phyloP scores from a whole-genome alignment of 1,139 yeast genomes.

The Magnusiomyces fungicola region DNA sequence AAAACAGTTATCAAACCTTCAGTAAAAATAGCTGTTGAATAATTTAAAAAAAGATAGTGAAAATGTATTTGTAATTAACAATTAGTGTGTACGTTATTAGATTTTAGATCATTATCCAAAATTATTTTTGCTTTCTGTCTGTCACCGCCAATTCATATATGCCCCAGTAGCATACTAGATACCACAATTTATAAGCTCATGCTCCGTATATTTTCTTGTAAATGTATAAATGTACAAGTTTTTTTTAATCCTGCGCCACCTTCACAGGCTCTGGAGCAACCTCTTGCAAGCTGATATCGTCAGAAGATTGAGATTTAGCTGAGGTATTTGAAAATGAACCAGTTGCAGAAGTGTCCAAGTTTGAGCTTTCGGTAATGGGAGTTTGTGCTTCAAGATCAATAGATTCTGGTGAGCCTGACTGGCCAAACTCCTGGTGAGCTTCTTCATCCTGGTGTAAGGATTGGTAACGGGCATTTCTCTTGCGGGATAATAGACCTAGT shows the following conservation, averaged over 20 bases:
- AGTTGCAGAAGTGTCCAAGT: background rate
- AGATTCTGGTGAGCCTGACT: slow-evolving; percentile 1
- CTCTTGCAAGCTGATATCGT: background rate
- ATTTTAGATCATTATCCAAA: too few relatives aligned
- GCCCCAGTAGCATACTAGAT: too few relatives aligned
- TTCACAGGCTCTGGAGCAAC: slow-evolving; percentile 12
- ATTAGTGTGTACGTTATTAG: too few relatives aligned
- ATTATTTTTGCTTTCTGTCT: too few relatives aligned
- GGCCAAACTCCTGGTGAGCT: slow-evolving; percentile 2
- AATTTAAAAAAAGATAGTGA: too few relatives aligned
- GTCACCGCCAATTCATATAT: too few relatives aligned
- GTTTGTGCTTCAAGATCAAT: slow-evolving; percentile 10
- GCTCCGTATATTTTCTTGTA: too few relatives aligned
- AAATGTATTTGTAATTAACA: too few relatives aligned
- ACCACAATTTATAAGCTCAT: too few relatives aligned
- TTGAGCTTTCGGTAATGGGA: background rate
- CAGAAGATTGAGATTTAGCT: background rate
- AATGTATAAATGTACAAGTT: too few relatives aligned
- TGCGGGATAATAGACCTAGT: slow-evolving; percentile 15
- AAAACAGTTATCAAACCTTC: too few relatives aligned
- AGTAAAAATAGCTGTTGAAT: too few relatives aligned
- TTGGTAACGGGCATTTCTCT: slow-evolving; percentile 15
- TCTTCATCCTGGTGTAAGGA: slow-evolving; percentile 13
- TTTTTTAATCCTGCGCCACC: background rate
- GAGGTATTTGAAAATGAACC: background rate